Evolutionary conservation across 2,329 filamentous ascomycete genomes (phyloP).

Genomic region (Chaetothyriales sp.): DNA sequence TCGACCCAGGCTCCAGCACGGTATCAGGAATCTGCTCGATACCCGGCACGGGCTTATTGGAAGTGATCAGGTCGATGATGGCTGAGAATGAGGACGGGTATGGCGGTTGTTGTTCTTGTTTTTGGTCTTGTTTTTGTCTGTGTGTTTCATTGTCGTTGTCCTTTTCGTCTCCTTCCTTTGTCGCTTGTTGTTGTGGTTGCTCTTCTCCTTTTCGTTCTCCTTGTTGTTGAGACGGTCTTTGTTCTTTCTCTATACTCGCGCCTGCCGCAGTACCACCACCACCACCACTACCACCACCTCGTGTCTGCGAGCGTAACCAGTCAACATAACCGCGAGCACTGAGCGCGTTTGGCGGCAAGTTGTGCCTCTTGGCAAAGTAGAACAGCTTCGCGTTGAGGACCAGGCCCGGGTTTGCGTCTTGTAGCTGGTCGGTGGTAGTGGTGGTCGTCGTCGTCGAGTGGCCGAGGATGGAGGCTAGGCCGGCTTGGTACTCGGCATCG

Average conservation of each 20-base stretch:
- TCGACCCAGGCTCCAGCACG: conserved; percentile 43
- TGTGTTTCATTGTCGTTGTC: not conserved
- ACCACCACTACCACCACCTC: conserved; percentile 8
- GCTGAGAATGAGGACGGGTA: conserved; percentile 75
- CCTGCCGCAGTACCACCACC: too few relatives aligned
- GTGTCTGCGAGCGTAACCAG: conserved; percentile 35
- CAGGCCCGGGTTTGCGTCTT: conserved; percentile 25
- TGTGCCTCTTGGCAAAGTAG: conserved; percentile 32
- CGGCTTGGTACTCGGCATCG: conserved; percentile 32
- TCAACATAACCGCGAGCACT: conserved; percentile 53
- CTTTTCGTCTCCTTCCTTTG: not conserved
- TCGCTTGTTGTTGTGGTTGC: too few relatives aligned
- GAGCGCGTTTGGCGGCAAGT: conserved; percentile 29
- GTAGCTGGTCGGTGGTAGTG: conserved; percentile 21
- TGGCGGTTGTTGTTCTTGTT: conserved; percentile 35
- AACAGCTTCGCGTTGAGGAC: conserved; percentile 34
- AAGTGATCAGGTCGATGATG: conserved; percentile 71
- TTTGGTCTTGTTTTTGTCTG: not conserved
- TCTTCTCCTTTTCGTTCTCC: conserved; percentile 4
- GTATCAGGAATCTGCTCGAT: conserved; percentile 77
- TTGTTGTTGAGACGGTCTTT: conserved; percentile 3
- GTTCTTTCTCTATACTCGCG: not conserved
- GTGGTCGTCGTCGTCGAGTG: conserved; percentile 26
- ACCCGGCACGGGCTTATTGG: conserved; percentile 68
- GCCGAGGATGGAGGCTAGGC: conserved; percentile 33